Evolutionary conservation across 306 rosid genomes (phyloP).

Genomic region (Carpinus fangiana): DNA sequence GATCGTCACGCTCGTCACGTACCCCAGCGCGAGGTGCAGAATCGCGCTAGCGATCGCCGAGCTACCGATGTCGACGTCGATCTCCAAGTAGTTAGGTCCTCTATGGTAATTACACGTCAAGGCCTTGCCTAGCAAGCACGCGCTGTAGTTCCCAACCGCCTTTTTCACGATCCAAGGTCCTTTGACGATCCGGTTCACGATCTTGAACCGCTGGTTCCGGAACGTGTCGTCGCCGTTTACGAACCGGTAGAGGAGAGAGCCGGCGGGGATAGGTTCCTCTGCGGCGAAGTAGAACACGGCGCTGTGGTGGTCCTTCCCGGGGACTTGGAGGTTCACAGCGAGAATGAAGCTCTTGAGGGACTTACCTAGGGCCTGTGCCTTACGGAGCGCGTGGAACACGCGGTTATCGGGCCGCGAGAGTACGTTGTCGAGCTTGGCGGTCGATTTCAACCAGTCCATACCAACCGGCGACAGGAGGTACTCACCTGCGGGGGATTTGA

Average conservation of each 20-base stretch:
- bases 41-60: conserved; percentile 83
- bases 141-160: conserved; percentile 80
- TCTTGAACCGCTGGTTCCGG: conserved; percentile 81
- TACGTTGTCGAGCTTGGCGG: conserved; percentile 71
- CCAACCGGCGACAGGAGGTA: conserved; percentile 73
- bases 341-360: conserved; percentile 71
- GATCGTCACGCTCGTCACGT: conserved; percentile 72
- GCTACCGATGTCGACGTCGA: conserved; percentile 91
- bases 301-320: conserved; percentile 85
- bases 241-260: conserved; percentile 71
- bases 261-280: conserved; percentile 64
- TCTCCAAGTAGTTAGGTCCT: conserved; percentile 71
- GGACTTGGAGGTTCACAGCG: conserved; percentile 83
- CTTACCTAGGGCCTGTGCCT: conserved; percentile 53
- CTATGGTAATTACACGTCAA: conserved; percentile 81
- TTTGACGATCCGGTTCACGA: conserved; percentile 90
- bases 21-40: conserved; percentile 76
- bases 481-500: conserved; percentile 68
- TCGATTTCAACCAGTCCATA: conserved; percentile 86
- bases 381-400: conserved; percentile 47
- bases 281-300: conserved; percentile 85
- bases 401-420: conserved; percentile 81
- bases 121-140: conserved; percentile 83
- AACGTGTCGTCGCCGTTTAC: conserved; percentile 72
- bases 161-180: conserved; percentile 95